Conservation (phyloP, 2,329 filamentous ascomycete genomes). For the Periconia macrospinosa region DNA sequence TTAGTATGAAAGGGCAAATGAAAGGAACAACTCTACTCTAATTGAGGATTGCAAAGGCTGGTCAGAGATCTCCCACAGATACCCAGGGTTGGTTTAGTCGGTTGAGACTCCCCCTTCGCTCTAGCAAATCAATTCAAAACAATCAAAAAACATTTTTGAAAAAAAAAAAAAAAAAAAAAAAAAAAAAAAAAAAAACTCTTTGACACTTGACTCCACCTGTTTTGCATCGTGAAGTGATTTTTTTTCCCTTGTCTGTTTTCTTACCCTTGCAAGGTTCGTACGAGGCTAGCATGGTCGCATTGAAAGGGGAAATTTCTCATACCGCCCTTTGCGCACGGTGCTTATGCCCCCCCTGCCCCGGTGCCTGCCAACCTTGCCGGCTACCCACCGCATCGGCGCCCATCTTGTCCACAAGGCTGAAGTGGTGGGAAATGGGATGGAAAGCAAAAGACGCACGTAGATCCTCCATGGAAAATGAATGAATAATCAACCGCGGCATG, state of each 20-base stretch:
- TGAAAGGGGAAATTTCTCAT: background rate
- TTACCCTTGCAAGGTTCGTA: too few relatives aligned
- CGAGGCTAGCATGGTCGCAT: background rate
- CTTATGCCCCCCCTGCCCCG: background rate
- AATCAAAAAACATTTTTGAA: background rate
- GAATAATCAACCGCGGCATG: too few relatives aligned
- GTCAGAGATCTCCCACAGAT: constrained; percentile 9
- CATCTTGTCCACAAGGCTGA: background rate
- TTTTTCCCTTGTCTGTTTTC: too few relatives aligned
- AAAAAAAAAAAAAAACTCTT: background rate
- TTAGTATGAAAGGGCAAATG: background rate
- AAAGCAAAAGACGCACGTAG: too few relatives aligned
- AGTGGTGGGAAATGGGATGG: too few relatives aligned
- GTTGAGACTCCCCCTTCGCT: constrained; percentile 9
- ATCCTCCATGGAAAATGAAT: too few relatives aligned
- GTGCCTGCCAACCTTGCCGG: background rate
- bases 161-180: background rate
- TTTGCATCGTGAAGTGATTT: background rate
- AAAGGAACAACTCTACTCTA: constrained; percentile 2
- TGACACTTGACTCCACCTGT: background rate
- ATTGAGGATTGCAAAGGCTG: background rate
- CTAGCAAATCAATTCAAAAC: constrained; percentile 1
- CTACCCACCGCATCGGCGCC: background rate
- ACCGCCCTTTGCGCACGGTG: background rate
- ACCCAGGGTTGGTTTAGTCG: background rate